Conservation (phyloP, 2,329 filamentous ascomycete genomes). For the Arthrobotrys pseudoclavata region DNA sequence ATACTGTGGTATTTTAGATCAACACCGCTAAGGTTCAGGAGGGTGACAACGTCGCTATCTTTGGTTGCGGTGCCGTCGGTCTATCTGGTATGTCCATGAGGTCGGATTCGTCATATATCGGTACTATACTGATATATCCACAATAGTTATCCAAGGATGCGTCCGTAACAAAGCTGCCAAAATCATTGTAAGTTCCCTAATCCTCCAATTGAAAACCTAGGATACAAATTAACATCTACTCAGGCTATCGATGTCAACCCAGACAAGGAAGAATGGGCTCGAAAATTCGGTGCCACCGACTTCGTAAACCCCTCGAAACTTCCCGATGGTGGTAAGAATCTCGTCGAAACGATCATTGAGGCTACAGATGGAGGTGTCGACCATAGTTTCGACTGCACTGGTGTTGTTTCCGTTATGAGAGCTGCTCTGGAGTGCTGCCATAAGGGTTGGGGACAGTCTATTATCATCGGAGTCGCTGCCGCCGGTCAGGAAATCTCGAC, state of each 20-base stretch:
- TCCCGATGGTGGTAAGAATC: conserved; percentile 72
- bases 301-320: conserved; percentile 83
- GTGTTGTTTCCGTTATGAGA: conserved; percentile 95
- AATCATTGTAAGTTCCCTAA: conserved; percentile 76
- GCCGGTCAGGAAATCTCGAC: conserved; percentile 96
- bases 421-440: conserved; percentile 96
- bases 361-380: conserved; percentile 98
- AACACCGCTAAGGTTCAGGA: conserved; percentile 94
- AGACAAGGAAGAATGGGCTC: conserved; percentile 88
- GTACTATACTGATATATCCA: neutral
- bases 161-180: conserved; percentile 83
- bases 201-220: conserved; percentile 7
- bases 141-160: conserved; percentile 85
- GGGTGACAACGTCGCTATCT: conserved; percentile 89
- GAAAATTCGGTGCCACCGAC: conserved; percentile 95
- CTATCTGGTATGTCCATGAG: conserved; percentile 71
- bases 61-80: conserved; percentile 95
- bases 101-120: neutral
- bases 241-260: conserved; percentile 81
- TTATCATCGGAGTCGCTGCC: conserved; percentile 96
- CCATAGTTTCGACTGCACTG: conserved; percentile 99
- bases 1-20: conserved; percentile 37
- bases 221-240: conserved; percentile 10
- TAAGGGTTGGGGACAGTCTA: conserved; percentile 99
- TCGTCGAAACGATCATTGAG: conserved; percentile 93